Percentiles rank a stretch among this genome's conserved stretches.
Evolutionary conservation across 805 yeast species (phyloP).

Genomic region (Hanseniaspora valbyensis): DNA sequence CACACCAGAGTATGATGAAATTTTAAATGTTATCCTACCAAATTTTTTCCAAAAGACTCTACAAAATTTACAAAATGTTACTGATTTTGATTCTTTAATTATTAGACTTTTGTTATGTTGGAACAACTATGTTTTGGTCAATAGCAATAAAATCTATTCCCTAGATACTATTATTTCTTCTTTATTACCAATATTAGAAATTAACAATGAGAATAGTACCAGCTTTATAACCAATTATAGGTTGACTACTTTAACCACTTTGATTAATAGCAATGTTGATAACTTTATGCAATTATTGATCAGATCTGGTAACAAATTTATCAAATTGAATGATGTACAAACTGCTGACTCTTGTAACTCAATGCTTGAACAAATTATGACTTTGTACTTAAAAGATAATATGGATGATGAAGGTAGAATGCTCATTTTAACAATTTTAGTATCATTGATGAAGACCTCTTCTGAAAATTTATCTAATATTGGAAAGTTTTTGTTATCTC

Average conservation of each 20-base stretch:
- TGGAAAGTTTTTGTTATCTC: conserved; percentile 2
- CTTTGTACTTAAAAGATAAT: conserved; percentile 5
- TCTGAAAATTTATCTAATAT: conserved; percentile 2
- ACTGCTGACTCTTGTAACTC: conserved; percentile 16
- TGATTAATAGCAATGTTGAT: background rate
- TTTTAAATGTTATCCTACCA: conserved; percentile 13
- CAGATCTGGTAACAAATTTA: conserved; percentile 17
- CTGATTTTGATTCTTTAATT: background rate
- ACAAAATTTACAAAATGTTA: conserved; percentile 18
- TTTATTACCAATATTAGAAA: background rate
- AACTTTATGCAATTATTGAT: conserved; percentile 16
- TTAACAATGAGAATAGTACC: background rate
- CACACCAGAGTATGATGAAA: conserved; percentile 6
- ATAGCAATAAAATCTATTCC: background rate
- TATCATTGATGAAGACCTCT: background rate
- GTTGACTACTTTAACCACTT: conserved; percentile 3
- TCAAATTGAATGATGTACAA: conserved; percentile 17
- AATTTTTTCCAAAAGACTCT: conserved; percentile 19
- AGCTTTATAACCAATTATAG: conserved; percentile 20
- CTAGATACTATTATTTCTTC: background rate
- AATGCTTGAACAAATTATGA: conserved; percentile 12
- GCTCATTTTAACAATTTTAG: conserved; percentile 1
- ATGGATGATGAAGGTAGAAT: conserved; percentile 2
- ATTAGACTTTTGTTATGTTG: conserved; percentile 40
- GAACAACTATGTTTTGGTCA: conserved; percentile 61